Evolutionary conservation across 495 filamentous ascomycete genomes (phyloP).

Genomic region (Aspergillus kassunensis): DNA sequence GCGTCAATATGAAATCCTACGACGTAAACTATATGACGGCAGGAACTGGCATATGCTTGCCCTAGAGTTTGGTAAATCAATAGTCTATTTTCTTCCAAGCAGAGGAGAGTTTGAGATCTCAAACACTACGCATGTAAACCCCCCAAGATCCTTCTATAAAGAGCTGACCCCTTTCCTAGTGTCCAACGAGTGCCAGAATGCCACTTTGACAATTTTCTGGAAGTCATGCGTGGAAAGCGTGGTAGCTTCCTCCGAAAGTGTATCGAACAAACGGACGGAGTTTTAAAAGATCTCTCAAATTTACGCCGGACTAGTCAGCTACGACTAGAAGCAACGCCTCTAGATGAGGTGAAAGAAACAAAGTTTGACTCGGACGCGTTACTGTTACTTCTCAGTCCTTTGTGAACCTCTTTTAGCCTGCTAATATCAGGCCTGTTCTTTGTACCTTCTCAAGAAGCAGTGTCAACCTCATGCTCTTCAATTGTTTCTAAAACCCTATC

Average conservation of each 20-base stretch:
- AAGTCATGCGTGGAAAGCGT: neutral
- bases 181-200: neutral
- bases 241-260: neutral
- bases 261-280: neutral
- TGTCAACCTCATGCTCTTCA: no score
- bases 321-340: no score
- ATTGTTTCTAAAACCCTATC: no score
- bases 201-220: slow-evolving; percentile 1
- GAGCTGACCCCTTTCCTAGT: neutral
- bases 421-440: no score
- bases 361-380: no score
- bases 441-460: no score
- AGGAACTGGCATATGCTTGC: slow-evolving; percentile 3
- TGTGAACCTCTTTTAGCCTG: no score
- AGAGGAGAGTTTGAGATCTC: slow-evolving; percentile 1
- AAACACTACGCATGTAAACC: neutral
- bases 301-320: no score
- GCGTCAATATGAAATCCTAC: neutral
- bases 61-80: slow-evolving; percentile 3
- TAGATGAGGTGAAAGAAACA: no score
- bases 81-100: slow-evolving; percentile 5
- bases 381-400: no score
- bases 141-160: neutral
- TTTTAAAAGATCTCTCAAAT: slow-evolving; percentile 3
- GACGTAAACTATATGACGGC: neutral